Conservation (phyloP, 768 basidiomycete species). For the Suillus spraguei region DNA sequence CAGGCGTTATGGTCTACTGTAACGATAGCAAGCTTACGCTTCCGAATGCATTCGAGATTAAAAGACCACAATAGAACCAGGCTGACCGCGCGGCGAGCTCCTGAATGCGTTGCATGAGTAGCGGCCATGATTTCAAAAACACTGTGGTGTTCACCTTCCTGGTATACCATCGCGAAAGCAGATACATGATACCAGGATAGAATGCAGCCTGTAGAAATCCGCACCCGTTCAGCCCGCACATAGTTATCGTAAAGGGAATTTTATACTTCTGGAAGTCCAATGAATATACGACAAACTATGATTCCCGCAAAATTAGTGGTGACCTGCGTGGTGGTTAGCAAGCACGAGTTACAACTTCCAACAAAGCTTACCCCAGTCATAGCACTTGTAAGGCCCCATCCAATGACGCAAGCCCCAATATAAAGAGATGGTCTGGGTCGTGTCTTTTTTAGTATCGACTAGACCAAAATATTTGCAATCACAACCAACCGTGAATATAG, state of each 20-base stretch:
- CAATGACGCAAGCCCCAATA: constrained; percentile 59
- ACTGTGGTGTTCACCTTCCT: constrained; percentile 29
- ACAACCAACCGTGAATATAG: constrained; percentile 49
- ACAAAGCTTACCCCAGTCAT: constrained; percentile 53
- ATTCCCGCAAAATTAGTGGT: constrained; percentile 58
- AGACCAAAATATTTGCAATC: neutral
- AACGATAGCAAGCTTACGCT: constrained; percentile 41
- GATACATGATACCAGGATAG: constrained; percentile 57
- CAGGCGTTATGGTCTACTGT: neutral
- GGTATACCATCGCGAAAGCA: constrained; percentile 59
- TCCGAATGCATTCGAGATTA: constrained; percentile 71
- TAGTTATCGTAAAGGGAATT: neutral
- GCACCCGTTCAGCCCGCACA: neutral
- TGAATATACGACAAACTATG: constrained; percentile 57
- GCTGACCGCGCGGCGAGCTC: constrained; percentile 69
- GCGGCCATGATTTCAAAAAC: neutral
- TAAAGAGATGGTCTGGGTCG: constrained; percentile 56
- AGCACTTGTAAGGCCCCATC: constrained; percentile 66
- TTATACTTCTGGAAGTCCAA: constrained; percentile 60
- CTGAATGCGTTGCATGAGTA: constrained; percentile 29
- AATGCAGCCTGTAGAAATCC: constrained; percentile 50
- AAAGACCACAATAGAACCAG: constrained; percentile 57
- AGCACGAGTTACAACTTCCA: constrained; percentile 3
- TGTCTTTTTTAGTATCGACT: neutral
- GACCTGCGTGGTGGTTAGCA: constrained; percentile 36